Percentiles rank a stretch among this genome's conserved stretches.
Evolutionary conservation across 2,329 filamentous ascomycete species (phyloP).

Genomic region (Fusarium pininemorale): DNA sequence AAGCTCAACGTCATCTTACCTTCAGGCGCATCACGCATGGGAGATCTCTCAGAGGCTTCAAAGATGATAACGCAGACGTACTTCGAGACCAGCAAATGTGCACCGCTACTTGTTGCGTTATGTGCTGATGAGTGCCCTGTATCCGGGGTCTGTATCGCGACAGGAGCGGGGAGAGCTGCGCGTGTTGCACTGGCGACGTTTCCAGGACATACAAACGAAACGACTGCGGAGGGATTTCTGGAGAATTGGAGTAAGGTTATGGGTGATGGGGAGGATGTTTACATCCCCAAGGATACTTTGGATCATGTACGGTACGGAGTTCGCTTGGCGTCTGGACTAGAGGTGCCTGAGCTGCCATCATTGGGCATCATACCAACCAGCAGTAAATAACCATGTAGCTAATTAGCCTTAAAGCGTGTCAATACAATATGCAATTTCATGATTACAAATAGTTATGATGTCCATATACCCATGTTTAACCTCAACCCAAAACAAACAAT

Average conservation of each 20-base stretch:
- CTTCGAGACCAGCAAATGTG: conserved; percentile 17
- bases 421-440: background rate
- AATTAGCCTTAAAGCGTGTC: rapidly evolving
- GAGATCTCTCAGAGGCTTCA: conserved; percentile 24
- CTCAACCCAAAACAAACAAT: background rate
- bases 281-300: conserved; percentile 27
- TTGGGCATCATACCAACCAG: background rate
- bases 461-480: too few relatives aligned
- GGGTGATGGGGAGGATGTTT: conserved; percentile 22
- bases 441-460: background rate
- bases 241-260: conserved; percentile 25
- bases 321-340: conserved; percentile 1
- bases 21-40: conserved; percentile 32
- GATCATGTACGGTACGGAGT: conserved; percentile 28
- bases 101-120: conserved; percentile 23
- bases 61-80: conserved; percentile 29
- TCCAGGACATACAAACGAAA: conserved; percentile 19
- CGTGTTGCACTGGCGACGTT: conserved; percentile 30
- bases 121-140: conserved; percentile 27
- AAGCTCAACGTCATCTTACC: conserved; percentile 32
- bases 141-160: conserved; percentile 27
- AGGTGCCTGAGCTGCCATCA: background rate
- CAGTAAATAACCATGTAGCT: background rate
- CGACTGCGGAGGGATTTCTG: conserved; percentile 21
- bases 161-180: conserved; percentile 23